Conservation (phyloP, 805 yeast genomes). For the Suhomyces sp. region DNA sequence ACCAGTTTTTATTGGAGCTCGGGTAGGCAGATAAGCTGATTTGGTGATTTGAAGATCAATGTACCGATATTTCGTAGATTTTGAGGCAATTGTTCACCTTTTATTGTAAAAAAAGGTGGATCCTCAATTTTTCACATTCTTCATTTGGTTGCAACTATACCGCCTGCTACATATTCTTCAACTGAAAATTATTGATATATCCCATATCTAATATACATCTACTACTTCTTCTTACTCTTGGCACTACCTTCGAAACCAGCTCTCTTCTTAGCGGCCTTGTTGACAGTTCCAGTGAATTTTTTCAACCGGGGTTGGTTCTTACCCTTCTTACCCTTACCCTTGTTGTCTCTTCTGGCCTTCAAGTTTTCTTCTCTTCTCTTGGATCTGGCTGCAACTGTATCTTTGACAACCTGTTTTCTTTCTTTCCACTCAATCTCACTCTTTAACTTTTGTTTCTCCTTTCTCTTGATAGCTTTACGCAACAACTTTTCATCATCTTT, state of each 20-base stretch:
- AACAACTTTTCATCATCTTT: slow-evolving; percentile 88
- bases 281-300: slow-evolving; percentile 57
- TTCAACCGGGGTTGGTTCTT: slow-evolving; percentile 71
- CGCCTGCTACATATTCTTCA: too few species aligned
- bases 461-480: slow-evolving; percentile 80
- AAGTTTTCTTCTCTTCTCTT: slow-evolving; percentile 92
- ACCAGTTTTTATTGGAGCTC: too few species aligned
- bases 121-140: too few species aligned
- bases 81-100: too few species aligned
- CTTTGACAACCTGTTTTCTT: slow-evolving; percentile 75
- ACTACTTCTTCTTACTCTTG: slow-evolving; percentile 36
- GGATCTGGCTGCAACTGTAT: slow-evolving; percentile 68
- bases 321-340: slow-evolving; percentile 80
- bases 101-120: too few species aligned
- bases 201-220: background rate
- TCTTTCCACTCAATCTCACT: slow-evolving; percentile 92
- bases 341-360: slow-evolving; percentile 79
- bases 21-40: too few species aligned
- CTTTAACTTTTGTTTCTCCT: slow-evolving; percentile 78
- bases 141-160: too few species aligned
- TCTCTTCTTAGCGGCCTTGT: slow-evolving; percentile 50
- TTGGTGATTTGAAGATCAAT: too few species aligned
- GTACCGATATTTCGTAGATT: too few species aligned
- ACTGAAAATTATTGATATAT: too few species aligned
- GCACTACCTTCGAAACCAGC: slow-evolving; percentile 92